Evolutionary conservation across 371 early-diverging fungal species (phyloP), one percentile per base, ranked within the genome.

Genomic region (Vairimorpha apis): DNA sequence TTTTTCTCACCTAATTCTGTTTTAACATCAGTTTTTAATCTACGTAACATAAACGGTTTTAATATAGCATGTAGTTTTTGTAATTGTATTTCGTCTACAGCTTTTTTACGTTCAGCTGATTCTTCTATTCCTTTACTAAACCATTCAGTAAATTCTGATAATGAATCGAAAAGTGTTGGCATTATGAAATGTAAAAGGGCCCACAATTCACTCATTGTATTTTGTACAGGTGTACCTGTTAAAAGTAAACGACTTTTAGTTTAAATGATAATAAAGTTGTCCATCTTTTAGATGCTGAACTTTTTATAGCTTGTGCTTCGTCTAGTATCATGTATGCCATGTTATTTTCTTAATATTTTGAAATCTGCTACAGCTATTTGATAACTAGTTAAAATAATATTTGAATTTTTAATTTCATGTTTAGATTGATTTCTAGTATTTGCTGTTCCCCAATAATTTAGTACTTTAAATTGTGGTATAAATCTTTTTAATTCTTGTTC

Each of bases 251-350:
- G 87, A 77, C 92, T 94, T 71, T 92, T 88, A 71, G 91, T 89
- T 75, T 89, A 78, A 94, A 90, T 12, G 88, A 87, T n/a, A 93
- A 87, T 56, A 96, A 82, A 38, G 88, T 88, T 79, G 92, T 92
- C 95, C 95, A 94, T 58, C 95, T 87, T 29, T 89, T 86, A 79
- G 89, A 88, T 0, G 87, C 79, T 13, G 89, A 90, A 78, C 90
- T 91, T 82, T 96, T 96, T 79, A 95, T 94, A 10, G 94, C 93
- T 77, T 94, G 94, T 2, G 95, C 95, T 83, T 94, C 97, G 83
- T 96, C 97, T 29, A 94, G 84, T 56, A 96, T 88, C 93, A 95
- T 92, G 79, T 93, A 96, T 93, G 91, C 93, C 93, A 96, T 80
- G 90, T 91, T 71, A 91, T 87, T 30, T 87, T 75, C 87, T 88